Percentiles rank a stretch among this genome's conserved stretches.
These are phyloP conservation scores for Schizophyllum amplum DNA, from an alignment of 1,284 basidiomycete genomes.

Conservation along the genomic window DNA sequence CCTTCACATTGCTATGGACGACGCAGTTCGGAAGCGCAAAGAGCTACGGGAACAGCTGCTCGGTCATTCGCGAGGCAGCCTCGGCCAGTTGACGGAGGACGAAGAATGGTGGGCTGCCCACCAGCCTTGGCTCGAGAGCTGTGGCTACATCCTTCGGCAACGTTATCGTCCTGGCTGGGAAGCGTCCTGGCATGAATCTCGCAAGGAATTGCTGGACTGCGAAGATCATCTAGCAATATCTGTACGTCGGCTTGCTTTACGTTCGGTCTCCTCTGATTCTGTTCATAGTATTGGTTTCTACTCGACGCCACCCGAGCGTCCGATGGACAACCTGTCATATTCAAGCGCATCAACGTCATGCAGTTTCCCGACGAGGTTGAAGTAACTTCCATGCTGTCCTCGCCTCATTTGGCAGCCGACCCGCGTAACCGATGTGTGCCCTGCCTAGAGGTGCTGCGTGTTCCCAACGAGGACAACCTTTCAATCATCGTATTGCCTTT, in stretches of 20 bases:
- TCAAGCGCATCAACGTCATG: too few relatives aligned
- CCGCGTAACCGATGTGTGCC: constrained; percentile 23
- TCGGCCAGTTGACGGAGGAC: neutral
- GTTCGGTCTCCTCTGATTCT: too few relatives aligned
- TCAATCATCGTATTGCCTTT: constrained; percentile 23
- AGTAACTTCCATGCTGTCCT: neutral
- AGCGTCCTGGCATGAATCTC: constrained; percentile 7
- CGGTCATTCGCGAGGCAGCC: too few relatives aligned
- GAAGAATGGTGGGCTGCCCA: constrained; percentile 8
- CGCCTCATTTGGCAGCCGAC: constrained; percentile 9
- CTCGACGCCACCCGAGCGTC: constrained; percentile 3
- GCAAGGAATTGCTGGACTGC: too few relatives aligned
- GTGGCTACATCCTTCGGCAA: constrained; percentile 4
- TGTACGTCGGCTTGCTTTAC: too few relatives aligned
- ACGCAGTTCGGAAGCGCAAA: too few relatives aligned
- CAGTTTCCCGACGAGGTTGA: too few relatives aligned
- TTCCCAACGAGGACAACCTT: constrained; percentile 15
- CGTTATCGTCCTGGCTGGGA: constrained; percentile 4
- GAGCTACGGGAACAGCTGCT: too few relatives aligned
- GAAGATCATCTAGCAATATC: too few relatives aligned
- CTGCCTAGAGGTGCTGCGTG: constrained; percentile 19
- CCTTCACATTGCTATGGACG: too few relatives aligned
- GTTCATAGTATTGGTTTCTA: neutral
- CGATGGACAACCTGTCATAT: constrained; percentile 13
- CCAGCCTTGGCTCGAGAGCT: constrained; percentile 4